A percentile compares a stretch with the other conserved stretches of the same genome.
phyloP scores from a whole-genome alignment of 495 filamentous ascomycete genomes.

The Talaromyces wortmannii region DNA sequence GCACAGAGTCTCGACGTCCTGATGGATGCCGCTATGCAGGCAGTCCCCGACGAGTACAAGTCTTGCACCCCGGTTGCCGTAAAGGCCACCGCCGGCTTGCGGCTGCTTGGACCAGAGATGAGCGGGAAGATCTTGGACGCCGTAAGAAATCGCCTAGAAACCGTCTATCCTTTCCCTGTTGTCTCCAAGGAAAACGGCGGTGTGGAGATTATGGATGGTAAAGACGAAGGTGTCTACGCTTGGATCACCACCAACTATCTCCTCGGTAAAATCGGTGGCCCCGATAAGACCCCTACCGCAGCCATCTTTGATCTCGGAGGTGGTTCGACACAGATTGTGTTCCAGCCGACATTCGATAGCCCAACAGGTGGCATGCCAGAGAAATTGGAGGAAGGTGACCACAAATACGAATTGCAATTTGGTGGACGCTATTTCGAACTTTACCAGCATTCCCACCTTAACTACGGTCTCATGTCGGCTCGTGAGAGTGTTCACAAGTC shows the following conservation, averaged over 20 bases:
- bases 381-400: slow-evolving; percentile 79
- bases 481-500: slow-evolving; percentile 74
- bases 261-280: slow-evolving; percentile 91
- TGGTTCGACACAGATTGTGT: slow-evolving; percentile 96
- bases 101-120: slow-evolving; percentile 74
- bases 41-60: slow-evolving; percentile 81
- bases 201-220: slow-evolving; percentile 93
- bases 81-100: slow-evolving; percentile 91
- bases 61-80: slow-evolving; percentile 86
- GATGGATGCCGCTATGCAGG: slow-evolving; percentile 74
- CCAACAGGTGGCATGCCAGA: slow-evolving; percentile 80
- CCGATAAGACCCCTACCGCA: slow-evolving; percentile 82
- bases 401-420: slow-evolving; percentile 90
- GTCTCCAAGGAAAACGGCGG: slow-evolving; percentile 77
- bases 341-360: slow-evolving; percentile 85
- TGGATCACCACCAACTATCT: slow-evolving; percentile 99
- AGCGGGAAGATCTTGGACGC: slow-evolving; percentile 79
- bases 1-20: slow-evolving; percentile 84
- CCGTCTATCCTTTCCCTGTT: slow-evolving; percentile 86
- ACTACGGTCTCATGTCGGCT: slow-evolving; percentile 93
- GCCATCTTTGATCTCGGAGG: slow-evolving; percentile 95
- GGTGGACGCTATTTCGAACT: slow-evolving; percentile 85
- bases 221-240: slow-evolving; percentile 94
- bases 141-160: slow-evolving; percentile 80
- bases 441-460: slow-evolving; percentile 98